Evolutionary conservation across 345 rosid species (phyloP).

Genomic region (Rhodamnia argentea): DNA sequence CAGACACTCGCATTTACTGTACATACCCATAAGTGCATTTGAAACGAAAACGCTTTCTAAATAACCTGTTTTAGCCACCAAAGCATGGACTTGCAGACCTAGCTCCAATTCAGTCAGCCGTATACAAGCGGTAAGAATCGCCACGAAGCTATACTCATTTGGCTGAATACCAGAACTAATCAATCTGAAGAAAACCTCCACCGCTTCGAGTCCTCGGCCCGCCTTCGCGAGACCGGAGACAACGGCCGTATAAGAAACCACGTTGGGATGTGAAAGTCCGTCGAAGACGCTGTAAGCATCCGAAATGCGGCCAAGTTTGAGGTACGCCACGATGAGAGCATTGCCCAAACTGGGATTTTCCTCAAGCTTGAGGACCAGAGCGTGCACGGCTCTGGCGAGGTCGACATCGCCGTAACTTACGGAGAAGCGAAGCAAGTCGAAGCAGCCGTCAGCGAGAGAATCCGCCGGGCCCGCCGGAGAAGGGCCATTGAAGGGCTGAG

Average conservation of each 20-base stretch:
- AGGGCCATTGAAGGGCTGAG: not conserved
- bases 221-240: conserved; percentile 52
- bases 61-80: conserved; percentile 29
- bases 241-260: conserved; percentile 55
- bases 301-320: conserved; percentile 41
- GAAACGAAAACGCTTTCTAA: conserved; percentile 38
- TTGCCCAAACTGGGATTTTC: conserved; percentile 35
- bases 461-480: conserved; percentile 8
- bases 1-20: conserved; percentile 24
- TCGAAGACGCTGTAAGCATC: conserved; percentile 43
- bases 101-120: conserved; percentile 26
- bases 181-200: conserved; percentile 54
- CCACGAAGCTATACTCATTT: conserved; percentile 42
- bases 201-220: conserved; percentile 36
- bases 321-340: conserved; percentile 47
- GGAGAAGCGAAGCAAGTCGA: not conserved
- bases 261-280: conserved; percentile 42
- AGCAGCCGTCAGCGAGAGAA: conserved; percentile 25
- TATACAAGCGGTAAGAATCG: conserved; percentile 43
- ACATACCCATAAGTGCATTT: conserved; percentile 65
- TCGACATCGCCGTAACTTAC: conserved; percentile 16
- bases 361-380: conserved; percentile 39
- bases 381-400: conserved; percentile 55
- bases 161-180: conserved; percentile 32
- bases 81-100: conserved; percentile 44